These are phyloP conservation scores for Rhytidhysteron rufulum DNA, from an alignment of 2,329 filamentous ascomycete species.

Conservation along the genomic window DNA sequence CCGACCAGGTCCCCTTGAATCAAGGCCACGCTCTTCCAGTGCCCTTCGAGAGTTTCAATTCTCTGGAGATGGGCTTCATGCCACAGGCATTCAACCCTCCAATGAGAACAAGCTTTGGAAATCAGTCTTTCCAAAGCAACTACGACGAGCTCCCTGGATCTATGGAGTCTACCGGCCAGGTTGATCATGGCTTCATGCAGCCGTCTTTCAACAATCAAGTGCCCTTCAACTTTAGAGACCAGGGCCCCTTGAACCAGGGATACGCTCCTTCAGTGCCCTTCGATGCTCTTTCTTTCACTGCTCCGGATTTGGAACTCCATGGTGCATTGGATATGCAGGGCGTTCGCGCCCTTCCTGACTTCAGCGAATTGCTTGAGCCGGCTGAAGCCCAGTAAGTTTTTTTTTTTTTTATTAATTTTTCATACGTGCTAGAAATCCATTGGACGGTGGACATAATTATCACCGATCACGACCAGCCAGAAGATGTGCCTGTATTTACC, in stretches of 20 bases:
- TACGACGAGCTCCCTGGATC: not conserved
- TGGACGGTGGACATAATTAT: not conserved
- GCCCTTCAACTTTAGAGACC: no score
- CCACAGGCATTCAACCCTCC: not conserved
- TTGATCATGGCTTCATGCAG: no score
- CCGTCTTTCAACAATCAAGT: no score
- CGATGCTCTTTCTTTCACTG: not conserved
- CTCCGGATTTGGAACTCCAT: not conserved
- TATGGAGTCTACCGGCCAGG: not conserved
- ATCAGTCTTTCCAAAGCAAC: not conserved
- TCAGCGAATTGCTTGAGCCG: not conserved
- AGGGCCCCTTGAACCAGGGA: no score
- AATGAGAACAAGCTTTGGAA: not conserved
- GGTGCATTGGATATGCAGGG: not conserved
- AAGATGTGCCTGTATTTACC: not conserved
- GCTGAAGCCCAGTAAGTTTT: not conserved
- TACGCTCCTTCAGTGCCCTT: no score
- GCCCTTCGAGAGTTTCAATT: not conserved
- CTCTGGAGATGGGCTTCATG: not conserved
- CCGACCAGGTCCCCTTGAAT: not conserved
- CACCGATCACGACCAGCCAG: not conserved
- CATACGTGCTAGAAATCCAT: not conserved
- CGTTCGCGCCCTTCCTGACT: not conserved
- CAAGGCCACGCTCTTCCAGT: not conserved
- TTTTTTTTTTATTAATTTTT: not conserved